Evolutionary conservation across 2,329 filamentous ascomycete genomes (phyloP), one percentile per base, ranked within the genome.

Genomic region (Cercospora sp.): DNA sequence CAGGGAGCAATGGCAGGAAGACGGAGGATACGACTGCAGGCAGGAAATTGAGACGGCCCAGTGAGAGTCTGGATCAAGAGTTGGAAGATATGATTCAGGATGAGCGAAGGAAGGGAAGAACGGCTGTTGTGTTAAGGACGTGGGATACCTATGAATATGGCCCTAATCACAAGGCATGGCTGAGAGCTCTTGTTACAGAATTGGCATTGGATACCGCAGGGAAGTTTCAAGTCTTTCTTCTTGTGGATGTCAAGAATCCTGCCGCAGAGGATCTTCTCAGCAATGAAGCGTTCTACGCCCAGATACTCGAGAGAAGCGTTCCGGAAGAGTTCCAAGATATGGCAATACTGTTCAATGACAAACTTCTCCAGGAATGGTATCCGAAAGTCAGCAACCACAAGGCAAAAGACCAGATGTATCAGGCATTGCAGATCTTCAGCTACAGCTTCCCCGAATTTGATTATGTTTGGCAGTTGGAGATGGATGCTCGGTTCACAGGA

Each of bases 281-380:
- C 72, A 84, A 89, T 61, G 87, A 88, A 60, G 84, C 83, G 58
- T 16, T 61, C 1, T 96, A 89, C 82, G 83, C 85, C 77, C 85
- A 83, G 5, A 42, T 61, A 2, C 58, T 67, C 8, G 39, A 64
- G 5, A 23, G 36, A 28, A 51, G n/a, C 8, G 76, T 94, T 12
- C 91, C 94, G 0, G 85, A 88, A 71, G 94, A 97, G 76, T 97
- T 97, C 80, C 89, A 86, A 67, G 91, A 91, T 51, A 88, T 97
- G 77, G 91, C 91, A n/a, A 94, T 91, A 0, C 84, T 97, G 4
- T 97, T 94, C 94, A 94, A 91, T 1, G 92, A 96, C 79, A 90
- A 90, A 12, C 92, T 97, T 79, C 89, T 91, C 74, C 92, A 95
- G 72, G 87, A 90, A 36, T 92, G 87, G 79, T 83, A 84, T 70